Evolutionary conservation across 805 yeast species (phyloP), one percentile per base, ranked within the genome.

Genomic region (Clavispora asparagi): DNA sequence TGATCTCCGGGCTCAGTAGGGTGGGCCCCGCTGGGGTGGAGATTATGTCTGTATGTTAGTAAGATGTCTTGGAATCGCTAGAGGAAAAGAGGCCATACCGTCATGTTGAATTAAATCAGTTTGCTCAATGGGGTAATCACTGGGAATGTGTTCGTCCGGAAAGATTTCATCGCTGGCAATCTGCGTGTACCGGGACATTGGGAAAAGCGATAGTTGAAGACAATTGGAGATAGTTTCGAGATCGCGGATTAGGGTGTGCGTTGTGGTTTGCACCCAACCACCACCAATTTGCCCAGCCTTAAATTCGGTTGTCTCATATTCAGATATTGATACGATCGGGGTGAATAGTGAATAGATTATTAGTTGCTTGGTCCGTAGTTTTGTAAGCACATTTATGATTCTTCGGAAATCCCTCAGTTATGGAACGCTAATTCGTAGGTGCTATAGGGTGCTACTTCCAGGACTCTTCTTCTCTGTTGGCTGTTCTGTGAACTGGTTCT

Each of bases 51-150:
- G 46, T 28, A 41, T 11, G 41, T 36, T 41, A 37, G 33, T 37
- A 14, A 13, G n/a, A 8, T 4, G 25, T 38, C 6, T 2, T 16
- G 10, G 32, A 26, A 30, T 9, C 19, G 11, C 11, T 31, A 23
- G 35, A 30, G 28, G 35, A 36, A 45, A 13, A 28, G 14, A 10
- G 29, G 40, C 48, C 58, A 17, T 54, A 54, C 57, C 56, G 37
- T 60, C 62, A n/a, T 59, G 52, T 37, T 53, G 54, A 17, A 62
- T 58, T 33, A 51, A 42, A 43, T 55, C 53, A 14, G 56, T 58
- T 17, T 53, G 53, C 14, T 49, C 58, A 30, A 52, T 46, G 23
- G 37, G 37, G 13, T 16, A 10, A 17, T 16, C 25, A 13, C 37
- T 17, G 23, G 25, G 17, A 17, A 33, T 16, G 13, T 17, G 11